Base-by-base conservation (phyloP, 495 filamentous ascomycete genomes). In the Coniosporium apollinis region DNA sequence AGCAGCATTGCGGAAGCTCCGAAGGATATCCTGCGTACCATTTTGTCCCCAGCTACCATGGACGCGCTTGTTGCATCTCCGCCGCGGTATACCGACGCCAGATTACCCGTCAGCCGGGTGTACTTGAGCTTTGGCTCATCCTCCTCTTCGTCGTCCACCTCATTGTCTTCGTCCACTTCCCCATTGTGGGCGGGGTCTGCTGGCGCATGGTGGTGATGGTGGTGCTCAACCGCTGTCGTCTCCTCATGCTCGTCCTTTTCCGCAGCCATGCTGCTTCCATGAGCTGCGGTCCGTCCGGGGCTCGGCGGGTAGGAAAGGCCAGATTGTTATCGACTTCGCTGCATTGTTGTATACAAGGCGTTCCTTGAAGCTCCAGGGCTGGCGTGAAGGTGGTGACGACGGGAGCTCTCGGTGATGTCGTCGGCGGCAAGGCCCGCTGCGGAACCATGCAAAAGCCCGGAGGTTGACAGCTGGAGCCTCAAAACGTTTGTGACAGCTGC, bases 61-160 rank as follows among this genome's bases (percentile, higher is more conserved):
- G 86, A 91, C 6, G 81, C 62, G 57, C 86, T 93, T 22, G 87
- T 92, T 39, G 83, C 79, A 66, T 97, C 89, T 37, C 83, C 85
- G 60, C 91, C 92, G 33, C 82, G 74, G 61, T 96, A 97, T 31
- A 94, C 72, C 4, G 78, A 58, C 11, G 67, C 72, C 38, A 96
- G 56, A 42, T 77, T 74, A 33, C 72, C 75, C 10, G 89, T 96
- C 38, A 94, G 56, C 37, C 80, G 73, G 19, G 75, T 75, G 56
- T 94, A 94, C 59, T 97, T 94, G 45, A 97, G 66, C 48, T 74
- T 79, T 32, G 89, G 91, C 53, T 97, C 89, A n/a, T 94, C 86
- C 5, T 94, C 87, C 7, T 91, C 85, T 0, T 81, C 82, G 0
- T 91, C 83, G 0, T 87, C 82, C 0, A 84, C 80, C 0, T 76